These are phyloP conservation scores for Solanum arcanum DNA, from an alignment of 257 asterid species.

Conservation along the genomic window DNA sequence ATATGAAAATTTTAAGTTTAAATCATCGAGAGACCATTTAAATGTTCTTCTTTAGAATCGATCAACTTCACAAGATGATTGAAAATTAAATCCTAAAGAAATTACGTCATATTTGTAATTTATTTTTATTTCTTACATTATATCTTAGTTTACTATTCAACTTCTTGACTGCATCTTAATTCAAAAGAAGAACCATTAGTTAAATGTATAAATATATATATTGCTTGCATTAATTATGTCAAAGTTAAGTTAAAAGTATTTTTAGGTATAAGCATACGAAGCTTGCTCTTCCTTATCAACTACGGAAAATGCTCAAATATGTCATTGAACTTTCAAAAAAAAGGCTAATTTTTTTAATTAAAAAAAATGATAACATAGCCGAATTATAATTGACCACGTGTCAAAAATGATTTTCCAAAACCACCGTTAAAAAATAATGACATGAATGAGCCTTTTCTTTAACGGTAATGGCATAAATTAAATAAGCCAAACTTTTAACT, in stretches of 20 bases:
- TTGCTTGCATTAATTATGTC: not conserved
- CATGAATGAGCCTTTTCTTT: too few relatives aligned
- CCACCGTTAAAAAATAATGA: too few relatives aligned
- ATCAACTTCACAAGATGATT: not conserved
- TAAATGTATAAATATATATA: not conserved
- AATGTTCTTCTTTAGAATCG: not conserved
- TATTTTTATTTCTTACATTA: not conserved
- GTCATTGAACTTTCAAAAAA: too few relatives aligned
- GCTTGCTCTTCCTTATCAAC: not conserved
- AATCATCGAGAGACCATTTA: not conserved
- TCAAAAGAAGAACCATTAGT: not conserved
- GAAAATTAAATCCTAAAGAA: not conserved
- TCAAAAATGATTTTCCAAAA: too few relatives aligned
- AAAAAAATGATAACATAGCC: too few relatives aligned
- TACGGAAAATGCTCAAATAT: too few relatives aligned
- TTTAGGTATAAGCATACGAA: not conserved
- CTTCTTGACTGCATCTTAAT: not conserved
- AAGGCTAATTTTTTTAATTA: too few relatives aligned
- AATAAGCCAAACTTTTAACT: too few relatives aligned
- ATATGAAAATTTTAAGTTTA: not conserved
- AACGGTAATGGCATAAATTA: too few relatives aligned
- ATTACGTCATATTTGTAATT: not conserved
- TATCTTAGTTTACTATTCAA: not conserved
- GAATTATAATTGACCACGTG: too few relatives aligned
- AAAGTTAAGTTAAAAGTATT: not conserved